Conservation (phyloP, 176 grass and related monocot genomes). For the Oryza meyeriana region DNA sequence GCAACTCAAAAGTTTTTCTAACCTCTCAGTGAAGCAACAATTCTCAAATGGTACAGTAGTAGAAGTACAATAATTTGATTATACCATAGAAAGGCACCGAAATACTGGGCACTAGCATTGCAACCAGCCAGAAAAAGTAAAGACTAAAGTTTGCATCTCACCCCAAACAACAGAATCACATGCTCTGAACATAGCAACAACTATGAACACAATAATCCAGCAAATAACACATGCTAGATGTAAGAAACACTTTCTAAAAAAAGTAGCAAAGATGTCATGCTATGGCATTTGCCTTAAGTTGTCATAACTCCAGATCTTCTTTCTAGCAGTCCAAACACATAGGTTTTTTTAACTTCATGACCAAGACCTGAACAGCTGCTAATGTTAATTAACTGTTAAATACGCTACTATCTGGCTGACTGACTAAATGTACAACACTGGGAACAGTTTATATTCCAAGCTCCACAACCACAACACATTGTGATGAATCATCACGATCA, state of each 20-base stretch:
- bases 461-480: constrained; percentile 22
- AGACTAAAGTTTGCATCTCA: background rate
- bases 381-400: constrained; percentile 18
- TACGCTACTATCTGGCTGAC: constrained; percentile 18
- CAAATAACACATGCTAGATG: background rate
- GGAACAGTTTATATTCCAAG: background rate
- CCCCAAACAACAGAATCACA: background rate
- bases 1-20: background rate
- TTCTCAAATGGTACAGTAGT: background rate
- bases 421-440: constrained; percentile 45
- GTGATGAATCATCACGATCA: constrained; percentile 22
- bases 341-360: background rate
- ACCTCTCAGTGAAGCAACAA: background rate
- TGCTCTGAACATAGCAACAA: background rate
- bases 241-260: background rate
- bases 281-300: constrained; percentile 21
- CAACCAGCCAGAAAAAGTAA: background rate
- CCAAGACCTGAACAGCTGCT: constrained; percentile 20
- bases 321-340: constrained; percentile 12
- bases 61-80: background rate
- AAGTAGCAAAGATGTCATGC: constrained; percentile 37
- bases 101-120: background rate
- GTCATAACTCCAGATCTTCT: background rate
- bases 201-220: background rate
- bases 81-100: background rate